Conservation (phyloP, 345 rosid species). For the Cardamine occulta region DNA sequence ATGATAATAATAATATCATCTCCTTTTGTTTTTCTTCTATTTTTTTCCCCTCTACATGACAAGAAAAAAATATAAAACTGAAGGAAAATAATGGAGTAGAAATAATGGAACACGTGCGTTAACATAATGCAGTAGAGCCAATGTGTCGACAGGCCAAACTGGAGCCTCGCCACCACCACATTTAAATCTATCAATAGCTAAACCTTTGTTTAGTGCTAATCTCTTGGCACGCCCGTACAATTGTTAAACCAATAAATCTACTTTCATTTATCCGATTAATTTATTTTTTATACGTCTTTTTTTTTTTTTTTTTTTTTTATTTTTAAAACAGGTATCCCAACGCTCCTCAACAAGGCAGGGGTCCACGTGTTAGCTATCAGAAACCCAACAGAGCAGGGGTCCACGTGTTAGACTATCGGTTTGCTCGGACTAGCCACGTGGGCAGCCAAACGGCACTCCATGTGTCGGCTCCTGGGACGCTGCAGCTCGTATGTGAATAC, state of each 20-base stretch:
- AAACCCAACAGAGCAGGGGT: no score
- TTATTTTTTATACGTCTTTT: constrained; percentile 10
- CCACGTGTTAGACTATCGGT: no score
- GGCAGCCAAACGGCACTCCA: no score
- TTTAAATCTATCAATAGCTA: constrained; percentile 35
- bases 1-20: constrained; percentile 15
- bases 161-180: constrained; percentile 42
- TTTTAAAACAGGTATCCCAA: no score
- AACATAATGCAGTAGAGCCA: constrained; percentile 45
- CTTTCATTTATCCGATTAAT: constrained; percentile 11
- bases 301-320: no score
- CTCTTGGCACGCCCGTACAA: constrained; percentile 43
- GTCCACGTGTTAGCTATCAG: no score
- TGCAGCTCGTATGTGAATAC: no score
- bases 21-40: not conserved
- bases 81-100: constrained; percentile 38
- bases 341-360: no score
- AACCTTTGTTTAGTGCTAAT: constrained; percentile 35
- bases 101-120: constrained; percentile 45
- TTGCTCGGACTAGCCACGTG: no score
- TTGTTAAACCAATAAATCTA: constrained; percentile 37
- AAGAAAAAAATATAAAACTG: constrained; percentile 23
- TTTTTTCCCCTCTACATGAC: constrained; percentile 21
- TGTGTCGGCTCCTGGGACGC: no score
- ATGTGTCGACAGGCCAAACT: constrained; percentile 44